Evolutionary conservation across 2,329 filamentous ascomycete species (phyloP).

Genomic region (Xylaria arbuscula): DNA sequence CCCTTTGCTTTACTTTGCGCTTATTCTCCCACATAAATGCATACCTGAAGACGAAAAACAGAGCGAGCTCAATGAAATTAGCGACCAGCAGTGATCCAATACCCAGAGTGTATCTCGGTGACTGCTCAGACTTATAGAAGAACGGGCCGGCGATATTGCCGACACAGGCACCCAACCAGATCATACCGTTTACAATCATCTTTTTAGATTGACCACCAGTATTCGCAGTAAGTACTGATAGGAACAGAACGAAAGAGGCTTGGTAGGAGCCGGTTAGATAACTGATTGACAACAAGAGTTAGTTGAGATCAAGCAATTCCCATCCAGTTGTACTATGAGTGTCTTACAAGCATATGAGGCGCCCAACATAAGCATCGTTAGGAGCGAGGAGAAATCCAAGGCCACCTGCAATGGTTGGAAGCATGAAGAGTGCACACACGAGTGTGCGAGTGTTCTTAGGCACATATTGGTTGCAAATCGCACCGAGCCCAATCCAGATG

Average conservation of each 20-base stretch:
- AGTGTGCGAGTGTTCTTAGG: constrained; percentile 20
- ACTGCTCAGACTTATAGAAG: constrained; percentile 23
- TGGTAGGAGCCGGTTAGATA: constrained; percentile 22
- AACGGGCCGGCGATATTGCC: constrained; percentile 18
- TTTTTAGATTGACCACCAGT: constrained; percentile 17
- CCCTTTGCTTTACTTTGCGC: constrained; percentile 17
- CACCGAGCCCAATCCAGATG: constrained; percentile 18
- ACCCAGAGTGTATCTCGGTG: constrained; percentile 12
- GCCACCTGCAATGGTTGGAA: constrained; percentile 17
- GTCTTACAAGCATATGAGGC: constrained; percentile 22
- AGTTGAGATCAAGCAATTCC: background rate
- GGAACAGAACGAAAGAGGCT: constrained; percentile 16
- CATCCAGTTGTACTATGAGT: background rate
- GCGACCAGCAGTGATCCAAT: constrained; percentile 17
- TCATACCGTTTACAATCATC: constrained; percentile 21
- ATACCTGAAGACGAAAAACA: constrained; percentile 16
- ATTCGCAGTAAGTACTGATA: constrained; percentile 10
- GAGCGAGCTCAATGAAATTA: constrained; percentile 9
- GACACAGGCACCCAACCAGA: constrained; percentile 19
- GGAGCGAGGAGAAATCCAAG: constrained; percentile 18
- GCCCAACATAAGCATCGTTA: constrained; percentile 14
- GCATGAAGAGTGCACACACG: constrained; percentile 13
- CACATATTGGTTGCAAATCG: constrained; percentile 14
- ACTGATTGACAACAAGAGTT: background rate
- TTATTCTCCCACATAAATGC: constrained; percentile 20